Conservation (phyloP, 2,329 filamentous ascomycete species). For the Conoideocrella luteorostrata region DNA sequence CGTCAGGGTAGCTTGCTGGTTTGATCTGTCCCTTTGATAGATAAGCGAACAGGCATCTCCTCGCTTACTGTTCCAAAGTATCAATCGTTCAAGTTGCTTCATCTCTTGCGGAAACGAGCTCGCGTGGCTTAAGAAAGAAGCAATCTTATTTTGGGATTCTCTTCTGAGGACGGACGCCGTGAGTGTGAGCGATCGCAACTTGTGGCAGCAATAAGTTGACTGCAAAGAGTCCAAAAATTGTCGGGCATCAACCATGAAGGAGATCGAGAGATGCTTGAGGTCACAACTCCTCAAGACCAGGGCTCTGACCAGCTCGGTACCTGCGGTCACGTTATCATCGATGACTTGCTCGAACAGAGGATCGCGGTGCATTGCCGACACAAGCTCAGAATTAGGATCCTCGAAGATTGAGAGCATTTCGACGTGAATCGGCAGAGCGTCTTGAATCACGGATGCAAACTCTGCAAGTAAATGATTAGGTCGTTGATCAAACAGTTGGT, state of each 20-base stretch:
- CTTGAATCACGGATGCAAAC: conserved; percentile 5
- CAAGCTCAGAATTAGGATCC: conserved; percentile 7
- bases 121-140: not conserved
- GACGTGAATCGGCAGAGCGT: conserved; percentile 7
- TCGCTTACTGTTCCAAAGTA: conserved; percentile 1
- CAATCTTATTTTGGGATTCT: conserved; percentile 1
- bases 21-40: not conserved
- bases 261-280: conserved; percentile 9
- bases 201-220: conserved; percentile 3
- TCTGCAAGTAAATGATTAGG: conserved; percentile 7
- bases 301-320: conserved; percentile 3
- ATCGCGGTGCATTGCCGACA: conserved; percentile 5
- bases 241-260: conserved; percentile 8
- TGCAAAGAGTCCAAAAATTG: conserved; percentile 8
- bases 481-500: conserved; percentile 6
- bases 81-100: not conserved
- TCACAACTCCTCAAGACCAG: conserved; percentile 7
- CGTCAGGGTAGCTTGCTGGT: not conserved
- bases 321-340: conserved; percentile 3
- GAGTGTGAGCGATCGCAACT: conserved; percentile 5
- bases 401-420: conserved; percentile 9
- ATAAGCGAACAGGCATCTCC: conserved; percentile 3
- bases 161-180: conserved; percentile 6
- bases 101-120: not conserved
- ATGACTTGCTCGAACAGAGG: not conserved